Conservation (phyloP, 805 yeast species). For the Starmerella powellii region DNA sequence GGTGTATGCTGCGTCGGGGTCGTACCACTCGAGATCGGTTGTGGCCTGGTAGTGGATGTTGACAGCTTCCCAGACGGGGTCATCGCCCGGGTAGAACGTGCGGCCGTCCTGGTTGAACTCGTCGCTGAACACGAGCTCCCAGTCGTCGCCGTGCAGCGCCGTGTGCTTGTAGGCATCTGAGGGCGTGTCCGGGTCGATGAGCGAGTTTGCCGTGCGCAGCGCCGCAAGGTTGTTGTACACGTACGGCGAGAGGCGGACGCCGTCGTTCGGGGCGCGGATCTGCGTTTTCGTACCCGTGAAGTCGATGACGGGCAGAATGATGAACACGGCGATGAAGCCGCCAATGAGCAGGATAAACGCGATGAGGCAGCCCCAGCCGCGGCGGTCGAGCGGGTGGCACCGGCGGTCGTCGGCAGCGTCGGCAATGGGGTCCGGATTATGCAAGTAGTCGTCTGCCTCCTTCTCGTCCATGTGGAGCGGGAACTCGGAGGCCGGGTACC, state of each 20-base stretch:
- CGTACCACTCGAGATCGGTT: constrained; percentile 85
- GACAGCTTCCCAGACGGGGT: constrained; percentile 80
- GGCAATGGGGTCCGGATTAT: constrained; percentile 89
- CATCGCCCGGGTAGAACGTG: constrained; percentile 81
- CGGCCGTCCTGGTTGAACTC: constrained; percentile 86
- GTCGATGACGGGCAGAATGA: constrained; percentile 73
- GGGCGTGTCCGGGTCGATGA: constrained; percentile 69
- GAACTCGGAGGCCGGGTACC: constrained; percentile 86
- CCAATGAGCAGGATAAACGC: constrained; percentile 42
- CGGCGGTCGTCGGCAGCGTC: constrained; percentile 66
- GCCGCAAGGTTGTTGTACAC: constrained; percentile 46
- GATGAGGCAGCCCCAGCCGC: constrained; percentile 28
- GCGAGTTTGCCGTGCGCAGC: constrained; percentile 37
- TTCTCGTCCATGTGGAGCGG: constrained; percentile 86
- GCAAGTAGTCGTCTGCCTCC: constrained; percentile 89
- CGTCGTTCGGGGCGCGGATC: constrained; percentile 21
- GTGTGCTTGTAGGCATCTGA: constrained; percentile 36
- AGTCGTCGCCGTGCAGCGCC: constrained; percentile 48
- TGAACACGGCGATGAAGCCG: constrained; percentile 57
- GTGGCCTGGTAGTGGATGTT: constrained; percentile 81
- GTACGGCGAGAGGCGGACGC: constrained; percentile 42
- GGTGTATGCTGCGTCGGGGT: constrained; percentile 79
- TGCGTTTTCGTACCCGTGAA: constrained; percentile 51
- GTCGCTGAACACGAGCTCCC: constrained; percentile 78
- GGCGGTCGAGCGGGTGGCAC: constrained; percentile 29